A percentile compares a stretch with the other conserved stretches of the same genome.
phyloP scores from a whole-genome alignment of 2,329 filamentous ascomycete genomes.

The Microcera coccophila region DNA sequence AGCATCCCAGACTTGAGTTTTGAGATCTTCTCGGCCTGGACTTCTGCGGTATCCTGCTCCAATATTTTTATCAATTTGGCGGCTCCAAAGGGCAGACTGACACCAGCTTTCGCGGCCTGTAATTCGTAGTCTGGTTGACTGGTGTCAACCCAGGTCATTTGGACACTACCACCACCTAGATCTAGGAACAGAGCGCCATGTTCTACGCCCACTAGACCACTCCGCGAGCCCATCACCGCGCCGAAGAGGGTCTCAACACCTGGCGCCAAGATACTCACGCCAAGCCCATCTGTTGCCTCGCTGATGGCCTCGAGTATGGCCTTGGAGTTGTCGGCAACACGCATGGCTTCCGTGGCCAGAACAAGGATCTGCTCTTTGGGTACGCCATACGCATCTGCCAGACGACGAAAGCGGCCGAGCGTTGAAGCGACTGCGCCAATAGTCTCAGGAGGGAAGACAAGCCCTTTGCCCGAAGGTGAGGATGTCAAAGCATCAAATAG shows the following conservation, averaged over 20 bases:
- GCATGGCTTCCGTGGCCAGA: constrained; percentile 85
- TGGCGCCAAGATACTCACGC: constrained; percentile 69
- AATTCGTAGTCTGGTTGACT: constrained; percentile 44
- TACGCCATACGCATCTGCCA: constrained; percentile 68
- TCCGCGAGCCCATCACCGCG: constrained; percentile 72
- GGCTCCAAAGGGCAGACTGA: constrained; percentile 59
- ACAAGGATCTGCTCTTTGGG: constrained; percentile 62
- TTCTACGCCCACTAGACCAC: constrained; percentile 61
- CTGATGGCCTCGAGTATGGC: constrained; percentile 65
- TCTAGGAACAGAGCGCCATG: constrained; percentile 75
- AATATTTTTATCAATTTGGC: constrained; percentile 53
- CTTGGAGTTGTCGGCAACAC: constrained; percentile 69
- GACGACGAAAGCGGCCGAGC: constrained; percentile 65
- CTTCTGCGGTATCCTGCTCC: constrained; percentile 35
- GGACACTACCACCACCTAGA: constrained; percentile 69
- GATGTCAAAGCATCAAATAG: constrained; percentile 76
- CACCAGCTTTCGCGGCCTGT: constrained; percentile 50
- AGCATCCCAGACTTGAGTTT: constrained; percentile 58
- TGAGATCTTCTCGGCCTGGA: constrained; percentile 44
- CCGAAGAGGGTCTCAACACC: constrained; percentile 80
- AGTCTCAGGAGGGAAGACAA: constrained; percentile 49
- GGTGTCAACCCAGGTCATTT: constrained; percentile 62
- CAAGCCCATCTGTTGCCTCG: constrained; percentile 57
- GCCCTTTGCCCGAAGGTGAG: constrained; percentile 29
- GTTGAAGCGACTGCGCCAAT: constrained; percentile 64